Evolutionary conservation across 2,329 filamentous ascomycete genomes (phyloP).

Genomic region (Beauveria asiatica): DNA sequence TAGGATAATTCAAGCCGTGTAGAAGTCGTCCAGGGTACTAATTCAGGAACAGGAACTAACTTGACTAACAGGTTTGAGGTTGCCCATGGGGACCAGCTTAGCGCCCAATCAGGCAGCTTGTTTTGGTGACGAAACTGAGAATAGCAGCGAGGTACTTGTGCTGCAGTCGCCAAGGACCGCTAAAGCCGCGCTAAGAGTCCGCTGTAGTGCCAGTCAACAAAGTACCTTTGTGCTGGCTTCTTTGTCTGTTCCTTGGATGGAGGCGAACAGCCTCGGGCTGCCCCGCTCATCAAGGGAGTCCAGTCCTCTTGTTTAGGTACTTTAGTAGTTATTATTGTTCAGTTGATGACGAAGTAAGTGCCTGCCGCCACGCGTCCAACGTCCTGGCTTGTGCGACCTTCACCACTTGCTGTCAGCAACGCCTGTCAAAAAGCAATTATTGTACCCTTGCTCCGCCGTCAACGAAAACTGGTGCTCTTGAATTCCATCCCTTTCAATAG

Average conservation of each 20-base stretch:
- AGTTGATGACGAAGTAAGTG: conserved; percentile 3
- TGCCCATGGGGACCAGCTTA: conserved; percentile 10
- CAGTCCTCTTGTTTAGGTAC: too few relatives aligned
- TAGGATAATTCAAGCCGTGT: not conserved
- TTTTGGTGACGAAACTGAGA: conserved; percentile 7
- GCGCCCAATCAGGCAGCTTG: conserved; percentile 7
- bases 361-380: not conserved
- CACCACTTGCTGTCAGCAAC: not conserved
- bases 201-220: not conserved
- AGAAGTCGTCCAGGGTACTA: not conserved
- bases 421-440: not conserved
- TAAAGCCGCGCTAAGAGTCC: not conserved
- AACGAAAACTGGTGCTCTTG: not conserved
- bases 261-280: not conserved
- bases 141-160: not conserved
- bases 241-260: not conserved
- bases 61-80: not conserved
- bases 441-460: not conserved
- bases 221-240: not conserved
- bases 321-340: too few relatives aligned
- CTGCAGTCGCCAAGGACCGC: not conserved
- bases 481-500: not conserved
- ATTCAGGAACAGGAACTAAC: not conserved
- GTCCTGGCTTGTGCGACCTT: not conserved
- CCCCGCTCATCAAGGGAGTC: not conserved